Base-by-base conservation (phyloP, 2,329 filamentous ascomycete species). In the Alternaria sp. region DNA sequence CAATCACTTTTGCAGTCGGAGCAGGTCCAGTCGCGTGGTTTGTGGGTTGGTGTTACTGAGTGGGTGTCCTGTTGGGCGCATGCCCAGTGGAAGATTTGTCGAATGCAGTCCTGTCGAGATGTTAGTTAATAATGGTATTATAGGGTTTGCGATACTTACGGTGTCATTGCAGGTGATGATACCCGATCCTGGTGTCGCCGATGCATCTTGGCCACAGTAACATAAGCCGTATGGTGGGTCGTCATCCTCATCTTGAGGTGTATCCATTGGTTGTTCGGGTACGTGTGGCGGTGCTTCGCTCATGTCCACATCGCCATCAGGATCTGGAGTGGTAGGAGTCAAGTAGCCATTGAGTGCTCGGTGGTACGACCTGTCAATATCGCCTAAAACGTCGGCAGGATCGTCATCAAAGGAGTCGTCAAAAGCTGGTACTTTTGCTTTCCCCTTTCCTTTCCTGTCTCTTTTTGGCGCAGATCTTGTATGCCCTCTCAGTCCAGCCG, bases 131-230 rank as follows among this genome's bases (percentile, higher is more conserved):
- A 5, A 30, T 12, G 28, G 4, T 11, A 28, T 2, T 6, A 1
- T 14, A 3, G 28, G 28, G 2, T 7, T 33, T 33, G 6, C 6
- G 1, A 33, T 15, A 4, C 30, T 65, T 65, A 74, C 73, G 15
- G 65, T 58, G 51, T 57, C 64, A 10, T 51, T 55, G 30, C 73
- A 75, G 8, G 55, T 63, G n/a, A 75, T 43, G 7, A 68, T 33
- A 7, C 51, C 54, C 30, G 54, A 58, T 10, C 41, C 46, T 21
- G 26, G 25, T n/a, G 46, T 63, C 5, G 23, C 26, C 12, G 63
- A 56, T n/a, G 70, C 67, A 41, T 71, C 70, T 51, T 66, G 47
- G 11, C 69, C 64, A 47, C 72, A 75, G 7, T 72, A 58, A 45
- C 72, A 75, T 8, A 55, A 28, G 23, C 64, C 68, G 33, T 63